Evolutionary conservation across 1,284 basidiomycete genomes (phyloP).

Genomic region (Garcileccinum viscosum): DNA sequence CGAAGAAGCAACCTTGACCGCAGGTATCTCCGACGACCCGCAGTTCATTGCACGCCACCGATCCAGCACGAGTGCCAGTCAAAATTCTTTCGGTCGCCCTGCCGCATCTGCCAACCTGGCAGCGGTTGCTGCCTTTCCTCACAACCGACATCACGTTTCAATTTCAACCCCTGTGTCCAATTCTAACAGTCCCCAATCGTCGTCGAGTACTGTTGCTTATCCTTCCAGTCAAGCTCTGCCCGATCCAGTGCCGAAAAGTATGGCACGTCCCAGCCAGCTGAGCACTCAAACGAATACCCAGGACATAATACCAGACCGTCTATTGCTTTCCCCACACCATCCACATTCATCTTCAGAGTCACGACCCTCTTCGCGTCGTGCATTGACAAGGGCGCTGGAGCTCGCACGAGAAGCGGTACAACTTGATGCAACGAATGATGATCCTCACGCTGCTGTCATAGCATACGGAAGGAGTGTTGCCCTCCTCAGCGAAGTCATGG

Average conservation of each 20-base stretch:
- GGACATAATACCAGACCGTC: conserved; percentile 50
- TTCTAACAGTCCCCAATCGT: conserved; percentile 32
- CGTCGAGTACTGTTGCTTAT: conserved; percentile 40
- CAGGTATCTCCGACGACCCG: conserved; percentile 22
- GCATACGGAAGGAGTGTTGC: conserved; percentile 84
- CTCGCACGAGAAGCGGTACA: conserved; percentile 84
- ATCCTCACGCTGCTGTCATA: conserved; percentile 79
- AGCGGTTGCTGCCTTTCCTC: conserved; percentile 66
- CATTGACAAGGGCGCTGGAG: conserved; percentile 78
- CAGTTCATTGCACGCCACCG: conserved; percentile 30
- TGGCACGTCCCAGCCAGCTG: conserved; percentile 48
- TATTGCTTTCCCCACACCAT: conserved; percentile 51
- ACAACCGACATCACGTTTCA: conserved; percentile 53
- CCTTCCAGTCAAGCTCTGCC: conserved; percentile 46
- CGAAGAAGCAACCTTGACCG: conserved; percentile 21
- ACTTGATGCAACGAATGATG: conserved; percentile 81
- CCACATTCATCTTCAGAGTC: conserved; percentile 44
- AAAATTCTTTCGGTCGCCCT: conserved; percentile 53
- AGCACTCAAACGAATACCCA: conserved; percentile 41
- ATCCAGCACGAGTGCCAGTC: conserved; percentile 39
- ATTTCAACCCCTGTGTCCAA: conserved; percentile 40
- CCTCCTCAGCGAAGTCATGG: conserved; percentile 85
- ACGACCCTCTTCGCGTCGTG: conserved; percentile 74
- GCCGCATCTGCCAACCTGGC: conserved; percentile 60
- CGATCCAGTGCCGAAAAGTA: conserved; percentile 61